Conservation (phyloP, 192 early-diverging fungal genomes). For the Gigaspora rosea region DNA sequence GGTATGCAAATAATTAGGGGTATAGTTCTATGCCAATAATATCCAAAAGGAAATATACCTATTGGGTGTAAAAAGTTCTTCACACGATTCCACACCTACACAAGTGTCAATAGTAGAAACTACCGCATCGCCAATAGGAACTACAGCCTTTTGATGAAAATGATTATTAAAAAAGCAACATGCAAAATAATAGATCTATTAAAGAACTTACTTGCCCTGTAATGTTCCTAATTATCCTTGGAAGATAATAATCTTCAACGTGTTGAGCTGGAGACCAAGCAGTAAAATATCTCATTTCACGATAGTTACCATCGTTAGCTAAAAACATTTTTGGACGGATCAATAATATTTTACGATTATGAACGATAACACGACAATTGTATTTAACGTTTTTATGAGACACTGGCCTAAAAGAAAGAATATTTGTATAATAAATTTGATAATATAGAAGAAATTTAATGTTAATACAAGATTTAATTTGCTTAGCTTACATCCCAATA, state of each 20-base stretch:
- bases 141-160: slow-evolving; percentile 49
- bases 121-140: slow-evolving; percentile 91
- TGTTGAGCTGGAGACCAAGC: slow-evolving; percentile 70
- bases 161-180: not conserved
- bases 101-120: slow-evolving; percentile 82
- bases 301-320: slow-evolving; percentile 98
- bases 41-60: slow-evolving; percentile 46
- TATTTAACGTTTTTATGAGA: slow-evolving; percentile 89
- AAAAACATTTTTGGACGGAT: slow-evolving; percentile 96
- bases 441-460: no score
- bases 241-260: slow-evolving; percentile 81
- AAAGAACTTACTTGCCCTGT: slow-evolving; percentile 64
- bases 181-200: not conserved
- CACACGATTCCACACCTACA: slow-evolving; percentile 93
- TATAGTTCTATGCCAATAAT: not conserved
- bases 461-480: no score
- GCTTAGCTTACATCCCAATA: slow-evolving; percentile 82
- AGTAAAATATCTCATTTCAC: slow-evolving; percentile 94
- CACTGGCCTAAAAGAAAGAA: slow-evolving; percentile 67
- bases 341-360: slow-evolving; percentile 80
- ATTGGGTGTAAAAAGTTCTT: slow-evolving; percentile 95
- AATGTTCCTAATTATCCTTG: slow-evolving; percentile 75
- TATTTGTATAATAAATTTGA: not conserved
- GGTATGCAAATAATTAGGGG: not conserved
- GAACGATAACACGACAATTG: slow-evolving; percentile 94